Percentiles rank a stretch among this genome's conserved stretches.
phyloP scores from a whole-genome alignment of 345 rosid genomes.

The Eucalyptus coolabah region DNA sequence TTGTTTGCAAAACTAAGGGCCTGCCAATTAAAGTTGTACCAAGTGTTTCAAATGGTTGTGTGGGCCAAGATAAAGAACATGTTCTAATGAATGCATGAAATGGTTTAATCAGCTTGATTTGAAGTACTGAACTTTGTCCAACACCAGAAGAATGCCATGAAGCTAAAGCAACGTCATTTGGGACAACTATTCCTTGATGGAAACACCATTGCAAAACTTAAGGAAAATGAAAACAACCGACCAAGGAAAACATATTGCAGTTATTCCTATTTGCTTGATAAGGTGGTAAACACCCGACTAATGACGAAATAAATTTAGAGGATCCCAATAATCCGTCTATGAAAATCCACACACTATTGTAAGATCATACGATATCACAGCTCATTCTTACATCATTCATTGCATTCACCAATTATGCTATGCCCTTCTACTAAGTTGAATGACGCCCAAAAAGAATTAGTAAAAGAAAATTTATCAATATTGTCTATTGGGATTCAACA shows the following conservation, averaged over 20 bases:
- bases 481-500: not conserved
- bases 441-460: not conserved
- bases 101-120: not conserved
- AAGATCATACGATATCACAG: not conserved
- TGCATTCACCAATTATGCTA: not conserved
- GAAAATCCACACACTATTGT: not conserved
- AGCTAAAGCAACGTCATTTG: not conserved
- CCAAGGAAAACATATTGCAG: not conserved
- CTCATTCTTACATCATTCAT: not conserved
- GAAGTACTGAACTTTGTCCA: not conserved
- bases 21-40: not conserved
- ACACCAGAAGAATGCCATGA: not conserved
- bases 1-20: not conserved
- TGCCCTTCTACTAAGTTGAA: not conserved
- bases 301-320: not conserved
- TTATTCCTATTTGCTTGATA: not conserved
- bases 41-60: not conserved
- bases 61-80: not conserved
- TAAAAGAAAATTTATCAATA: not conserved
- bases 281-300: not conserved
- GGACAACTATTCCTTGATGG: not conserved
- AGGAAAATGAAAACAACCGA: not conserved
- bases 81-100: not conserved
- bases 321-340: not conserved
- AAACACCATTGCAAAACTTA: not conserved